Conservation (phyloP, 2,329 filamentous ascomycete species). For the Alternaria longipes region DNA sequence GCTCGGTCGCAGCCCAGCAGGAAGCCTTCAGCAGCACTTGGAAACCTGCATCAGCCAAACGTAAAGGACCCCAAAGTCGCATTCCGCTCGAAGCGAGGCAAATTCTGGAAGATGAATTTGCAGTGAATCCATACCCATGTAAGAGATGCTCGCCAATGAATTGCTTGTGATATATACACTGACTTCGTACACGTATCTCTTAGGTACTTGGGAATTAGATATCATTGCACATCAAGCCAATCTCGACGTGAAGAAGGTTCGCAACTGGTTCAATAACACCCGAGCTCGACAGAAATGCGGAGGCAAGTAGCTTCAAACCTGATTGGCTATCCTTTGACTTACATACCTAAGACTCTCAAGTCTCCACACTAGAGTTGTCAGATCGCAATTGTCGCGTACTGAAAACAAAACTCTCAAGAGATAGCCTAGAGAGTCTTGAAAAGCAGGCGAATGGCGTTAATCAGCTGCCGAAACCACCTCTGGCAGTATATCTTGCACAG, state of each 20-base stretch:
- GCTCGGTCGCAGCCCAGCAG: conserved; percentile 16
- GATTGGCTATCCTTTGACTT: conserved; percentile 1
- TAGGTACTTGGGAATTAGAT: conserved; percentile 43
- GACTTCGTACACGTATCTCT: background rate
- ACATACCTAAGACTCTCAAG: conserved; percentile 19
- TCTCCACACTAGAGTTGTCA: conserved; percentile 2
- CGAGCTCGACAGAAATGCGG: conserved; percentile 43
- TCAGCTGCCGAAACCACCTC: conserved; percentile 41
- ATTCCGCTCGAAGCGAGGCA: conserved; percentile 45
- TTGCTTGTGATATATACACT: background rate
- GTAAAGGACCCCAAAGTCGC: conserved; percentile 43
- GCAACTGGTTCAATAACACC: conserved; percentile 51
- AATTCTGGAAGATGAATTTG: conserved; percentile 49
- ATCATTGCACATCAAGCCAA: conserved; percentile 50
- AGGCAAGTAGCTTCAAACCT: conserved; percentile 23
- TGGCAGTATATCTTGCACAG: conserved; percentile 47
- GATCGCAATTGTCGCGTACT: conserved; percentile 21
- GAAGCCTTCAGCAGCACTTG: conserved; percentile 26
- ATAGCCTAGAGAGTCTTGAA: conserved; percentile 43
- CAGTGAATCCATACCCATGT: conserved; percentile 48
- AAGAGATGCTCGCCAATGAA: background rate
- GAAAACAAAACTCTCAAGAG: conserved; percentile 38
- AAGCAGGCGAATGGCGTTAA: conserved; percentile 29
- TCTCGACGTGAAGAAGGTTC: conserved; percentile 48
- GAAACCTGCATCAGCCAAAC: conserved; percentile 47